A percentile compares a stretch with the other conserved stretches of the same genome.
Conservation (phyloP, 1,139 yeast species). For the Blastobotrys persicus region DNA sequence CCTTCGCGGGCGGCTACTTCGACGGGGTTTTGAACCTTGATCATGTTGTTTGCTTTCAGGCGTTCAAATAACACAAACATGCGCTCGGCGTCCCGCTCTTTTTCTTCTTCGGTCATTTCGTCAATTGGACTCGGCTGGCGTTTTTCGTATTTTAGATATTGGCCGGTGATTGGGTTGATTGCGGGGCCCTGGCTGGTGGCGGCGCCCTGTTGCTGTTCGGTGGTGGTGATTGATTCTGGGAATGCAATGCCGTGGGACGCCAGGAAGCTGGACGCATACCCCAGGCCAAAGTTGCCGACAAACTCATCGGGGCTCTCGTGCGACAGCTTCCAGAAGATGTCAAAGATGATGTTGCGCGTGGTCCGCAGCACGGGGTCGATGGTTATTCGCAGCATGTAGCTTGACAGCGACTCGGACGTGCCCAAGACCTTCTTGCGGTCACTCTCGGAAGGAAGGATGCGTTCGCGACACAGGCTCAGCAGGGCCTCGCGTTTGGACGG, state of each 20-base stretch:
- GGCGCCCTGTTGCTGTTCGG: background rate
- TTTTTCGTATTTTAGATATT: constrained; percentile 18
- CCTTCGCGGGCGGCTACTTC: constrained; percentile 26
- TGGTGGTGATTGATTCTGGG: constrained; percentile 20
- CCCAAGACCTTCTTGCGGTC: constrained; percentile 25
- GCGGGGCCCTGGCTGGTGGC: background rate
- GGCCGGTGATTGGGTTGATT: constrained; percentile 36
- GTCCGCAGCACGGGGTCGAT: constrained; percentile 22
- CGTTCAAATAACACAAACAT: constrained; percentile 50
- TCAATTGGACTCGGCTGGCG: constrained; percentile 10
- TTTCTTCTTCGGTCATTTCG: constrained; percentile 49
- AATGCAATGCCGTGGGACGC: constrained; percentile 27
- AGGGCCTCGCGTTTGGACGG: constrained; percentile 6
- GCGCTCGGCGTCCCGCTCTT: constrained; percentile 53
- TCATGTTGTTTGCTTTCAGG: constrained; percentile 45
- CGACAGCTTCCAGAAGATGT: constrained; percentile 26
- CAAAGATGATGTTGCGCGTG: constrained; percentile 24
- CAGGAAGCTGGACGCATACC: constrained; percentile 33
- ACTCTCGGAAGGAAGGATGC: constrained; percentile 22
- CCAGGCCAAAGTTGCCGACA: constrained; percentile 33
- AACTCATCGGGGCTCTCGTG: constrained; percentile 24
- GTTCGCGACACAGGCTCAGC: constrained; percentile 9
- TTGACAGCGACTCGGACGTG: constrained; percentile 22
- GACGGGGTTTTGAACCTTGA: constrained; percentile 44
- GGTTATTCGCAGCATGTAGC: constrained; percentile 21